A percentile compares a stretch with the other conserved stretches of the same genome.
These are phyloP conservation scores for Sclerotinia trifoliorum DNA, from an alignment of 2,329 filamentous ascomycete species.

Conservation along the genomic window DNA sequence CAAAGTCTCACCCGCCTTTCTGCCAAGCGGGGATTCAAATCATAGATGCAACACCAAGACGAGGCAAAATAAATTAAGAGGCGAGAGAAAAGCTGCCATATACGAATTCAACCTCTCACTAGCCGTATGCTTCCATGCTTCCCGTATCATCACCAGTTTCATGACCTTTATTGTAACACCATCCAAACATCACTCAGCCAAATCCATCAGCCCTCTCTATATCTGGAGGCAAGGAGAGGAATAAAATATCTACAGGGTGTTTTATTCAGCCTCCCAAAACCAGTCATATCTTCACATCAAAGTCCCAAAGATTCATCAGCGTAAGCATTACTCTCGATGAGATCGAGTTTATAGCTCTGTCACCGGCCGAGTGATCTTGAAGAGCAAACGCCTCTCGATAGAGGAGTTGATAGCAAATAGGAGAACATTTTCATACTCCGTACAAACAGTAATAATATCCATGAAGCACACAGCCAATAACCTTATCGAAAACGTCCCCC, in stretches of 20 bases:
- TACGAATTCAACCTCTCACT: background rate
- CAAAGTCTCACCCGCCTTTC: conserved; percentile 12
- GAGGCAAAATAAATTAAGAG: background rate
- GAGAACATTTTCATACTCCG: conserved; percentile 13
- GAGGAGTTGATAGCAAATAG: background rate
- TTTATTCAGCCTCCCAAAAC: background rate
- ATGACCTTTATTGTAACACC: background rate
- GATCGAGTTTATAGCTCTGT: conserved; percentile 10
- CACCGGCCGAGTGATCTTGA: background rate
- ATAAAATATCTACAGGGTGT: background rate
- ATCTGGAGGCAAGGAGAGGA: conserved; percentile 6
- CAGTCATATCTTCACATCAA: background rate
- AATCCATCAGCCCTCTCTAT: conserved; percentile 19
- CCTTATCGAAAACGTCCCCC: conserved; percentile 27
- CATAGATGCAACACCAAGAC: background rate
- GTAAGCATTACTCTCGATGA: conserved; percentile 23
- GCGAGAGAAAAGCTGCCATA: background rate
- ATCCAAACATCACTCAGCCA: background rate
- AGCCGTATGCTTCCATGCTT: conserved; percentile 6
- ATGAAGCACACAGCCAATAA: conserved; percentile 33
- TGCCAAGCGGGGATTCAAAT: background rate
- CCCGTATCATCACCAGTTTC: conserved; percentile 19
- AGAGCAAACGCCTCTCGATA: background rate
- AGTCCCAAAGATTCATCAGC: conserved; percentile 23
- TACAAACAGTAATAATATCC: conserved; percentile 19